Percentiles rank a stretch among this genome's conserved stretches.
phyloP scores from a whole-genome alignment of 176 grass and related monocot species.

The Eragrostis curvula region DNA sequence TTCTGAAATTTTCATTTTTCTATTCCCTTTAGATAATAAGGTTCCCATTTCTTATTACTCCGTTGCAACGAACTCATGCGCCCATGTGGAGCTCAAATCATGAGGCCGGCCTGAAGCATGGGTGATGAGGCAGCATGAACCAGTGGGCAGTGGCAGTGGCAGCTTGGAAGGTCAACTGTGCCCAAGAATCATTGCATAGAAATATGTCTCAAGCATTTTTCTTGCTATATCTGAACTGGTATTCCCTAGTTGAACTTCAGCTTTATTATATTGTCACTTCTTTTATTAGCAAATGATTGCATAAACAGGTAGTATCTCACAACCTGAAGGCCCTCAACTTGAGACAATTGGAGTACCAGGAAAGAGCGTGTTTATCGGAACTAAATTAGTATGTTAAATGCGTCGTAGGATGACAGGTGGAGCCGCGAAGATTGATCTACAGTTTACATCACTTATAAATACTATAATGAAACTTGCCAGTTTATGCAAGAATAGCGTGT shows the following conservation, averaged over 20 bases:
- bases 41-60: slow-evolving; percentile 27
- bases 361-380: background rate
- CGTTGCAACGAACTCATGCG: slow-evolving; percentile 26
- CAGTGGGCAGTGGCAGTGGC: slow-evolving; percentile 4
- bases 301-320: background rate
- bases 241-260: background rate
- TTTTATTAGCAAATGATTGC: background rate
- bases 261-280: background rate
- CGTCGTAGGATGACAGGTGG: background rate
- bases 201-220: background rate
- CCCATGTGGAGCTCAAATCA: slow-evolving; percentile 56
- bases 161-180: slow-evolving; percentile 48
- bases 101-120: slow-evolving; percentile 36
- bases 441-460: too few relatives aligned
- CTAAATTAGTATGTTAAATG: background rate
- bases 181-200: slow-evolving; percentile 39
- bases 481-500: slow-evolving; percentile 1
- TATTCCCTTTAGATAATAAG: background rate
- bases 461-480: background rate
- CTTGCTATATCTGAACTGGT: background rate
- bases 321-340: background rate
- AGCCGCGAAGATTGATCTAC: background rate
- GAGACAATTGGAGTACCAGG: background rate
- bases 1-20: background rate
- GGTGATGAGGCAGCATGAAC: background rate